Percentiles rank a stretch among this genome's conserved stretches.
Evolutionary conservation across 352 stramenopile genomes (phyloP).

Genomic region (Hyaloperonospora brassicae): DNA sequence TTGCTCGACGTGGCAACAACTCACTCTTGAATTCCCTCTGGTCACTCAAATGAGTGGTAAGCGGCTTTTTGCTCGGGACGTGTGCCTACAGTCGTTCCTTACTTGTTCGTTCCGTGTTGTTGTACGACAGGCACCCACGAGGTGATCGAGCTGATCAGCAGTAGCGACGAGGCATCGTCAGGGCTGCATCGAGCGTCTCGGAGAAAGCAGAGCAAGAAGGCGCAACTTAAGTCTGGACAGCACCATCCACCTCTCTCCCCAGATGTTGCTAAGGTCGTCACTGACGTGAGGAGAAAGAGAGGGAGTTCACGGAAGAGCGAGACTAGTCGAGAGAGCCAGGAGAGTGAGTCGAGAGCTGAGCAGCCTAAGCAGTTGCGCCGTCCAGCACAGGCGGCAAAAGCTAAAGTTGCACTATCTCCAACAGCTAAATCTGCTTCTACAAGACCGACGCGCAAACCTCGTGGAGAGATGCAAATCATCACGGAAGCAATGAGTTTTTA

Average conservation of each 20-base stretch:
- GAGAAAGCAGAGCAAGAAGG: slow-evolving; percentile 9
- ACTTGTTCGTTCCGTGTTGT: not conserved
- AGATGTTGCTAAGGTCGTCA: not conserved
- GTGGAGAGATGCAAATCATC: slow-evolving; percentile 20
- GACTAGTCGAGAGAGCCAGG: no score
- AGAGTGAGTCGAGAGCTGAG: not conserved
- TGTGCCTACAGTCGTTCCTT: not conserved
- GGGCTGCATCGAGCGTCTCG: slow-evolving; percentile 6
- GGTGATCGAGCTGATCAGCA: slow-evolving; percentile 24
- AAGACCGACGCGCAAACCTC: not conserved
- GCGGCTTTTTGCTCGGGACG: no score
- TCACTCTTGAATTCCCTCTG: no score
- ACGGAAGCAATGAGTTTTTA: slow-evolving; percentile 36
- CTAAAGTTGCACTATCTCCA: slow-evolving; percentile 12
- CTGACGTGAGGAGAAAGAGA: no score
- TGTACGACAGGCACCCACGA: slow-evolving; percentile 13
- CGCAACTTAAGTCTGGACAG: slow-evolving; percentile 7
- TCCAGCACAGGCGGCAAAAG: slow-evolving; percentile 12
- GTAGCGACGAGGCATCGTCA: slow-evolving; percentile 15
- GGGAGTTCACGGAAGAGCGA: no score
- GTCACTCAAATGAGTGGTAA: no score
- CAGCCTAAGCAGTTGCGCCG: slow-evolving; percentile 10
- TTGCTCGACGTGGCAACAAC: no score
- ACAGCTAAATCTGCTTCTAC: slow-evolving; percentile 7
- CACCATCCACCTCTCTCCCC: slow-evolving; percentile 4